These are phyloP conservation scores for Scytalidium sp. DNA, from an alignment of 2,329 filamentous ascomycete genomes.

Conservation along the genomic window DNA sequence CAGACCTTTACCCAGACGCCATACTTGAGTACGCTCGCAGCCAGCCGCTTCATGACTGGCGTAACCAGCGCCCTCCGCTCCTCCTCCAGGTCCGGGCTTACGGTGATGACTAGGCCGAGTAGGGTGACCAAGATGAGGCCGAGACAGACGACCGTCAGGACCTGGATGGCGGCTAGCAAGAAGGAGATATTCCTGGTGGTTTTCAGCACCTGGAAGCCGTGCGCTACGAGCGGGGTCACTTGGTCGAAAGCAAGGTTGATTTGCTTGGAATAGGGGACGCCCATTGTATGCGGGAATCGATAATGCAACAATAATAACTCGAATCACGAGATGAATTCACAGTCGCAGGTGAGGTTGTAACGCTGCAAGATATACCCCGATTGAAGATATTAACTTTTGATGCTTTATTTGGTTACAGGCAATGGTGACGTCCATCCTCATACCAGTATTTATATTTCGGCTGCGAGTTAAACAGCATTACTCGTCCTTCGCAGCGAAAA, in stretches of 20 bases:
- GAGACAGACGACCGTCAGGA: slow-evolving; percentile 40
- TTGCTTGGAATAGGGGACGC: slow-evolving; percentile 48
- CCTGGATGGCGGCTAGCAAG: slow-evolving; percentile 42
- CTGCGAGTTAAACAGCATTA: too few relatives aligned
- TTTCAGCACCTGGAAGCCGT: slow-evolving; percentile 44
- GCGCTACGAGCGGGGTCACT: slow-evolving; percentile 48
- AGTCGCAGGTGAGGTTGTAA: not conserved
- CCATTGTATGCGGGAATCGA: slow-evolving; percentile 31
- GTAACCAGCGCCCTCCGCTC: slow-evolving; percentile 40
- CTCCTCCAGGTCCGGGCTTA: slow-evolving; percentile 44
- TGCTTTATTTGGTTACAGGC: too few relatives aligned
- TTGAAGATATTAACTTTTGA: too few relatives aligned
- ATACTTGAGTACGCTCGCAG: slow-evolving; percentile 7
- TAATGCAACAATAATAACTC: not conserved
- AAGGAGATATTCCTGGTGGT: slow-evolving; percentile 48
- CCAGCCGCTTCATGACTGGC: slow-evolving; percentile 34
- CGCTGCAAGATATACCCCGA: too few relatives aligned
- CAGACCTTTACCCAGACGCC: slow-evolving; percentile 4
- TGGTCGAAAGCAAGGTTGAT: slow-evolving; percentile 50
- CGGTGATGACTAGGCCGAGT: slow-evolving; percentile 37
- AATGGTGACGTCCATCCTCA: too few relatives aligned
- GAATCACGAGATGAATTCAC: not conserved
- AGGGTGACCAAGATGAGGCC: slow-evolving; percentile 34
- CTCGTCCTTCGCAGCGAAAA: too few relatives aligned
- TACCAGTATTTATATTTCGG: too few relatives aligned